Evolutionary conservation across 768 basidiomycete species (phyloP).

Genomic region (Pulveroboletus sp.): DNA sequence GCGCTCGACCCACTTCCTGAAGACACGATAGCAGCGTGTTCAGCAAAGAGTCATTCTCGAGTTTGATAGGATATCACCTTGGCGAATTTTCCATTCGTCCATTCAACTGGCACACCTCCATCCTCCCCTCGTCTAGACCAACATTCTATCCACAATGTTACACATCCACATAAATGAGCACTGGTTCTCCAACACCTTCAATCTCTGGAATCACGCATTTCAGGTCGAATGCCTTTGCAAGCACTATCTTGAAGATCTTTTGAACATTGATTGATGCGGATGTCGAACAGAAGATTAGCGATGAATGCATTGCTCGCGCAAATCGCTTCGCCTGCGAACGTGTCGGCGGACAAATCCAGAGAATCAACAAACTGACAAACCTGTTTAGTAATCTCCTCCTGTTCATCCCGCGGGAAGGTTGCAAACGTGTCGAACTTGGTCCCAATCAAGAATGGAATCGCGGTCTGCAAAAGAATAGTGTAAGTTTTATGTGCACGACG

Average conservation of each 20-base stretch:
- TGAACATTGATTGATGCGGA: slow-evolving; percentile 99
- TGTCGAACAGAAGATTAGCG: slow-evolving; percentile 98
- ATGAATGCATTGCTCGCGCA: slow-evolving; percentile 98
- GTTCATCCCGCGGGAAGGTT: slow-evolving; percentile 93
- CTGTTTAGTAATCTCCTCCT: slow-evolving; percentile 99
- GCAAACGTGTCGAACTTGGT: slow-evolving; percentile 98
- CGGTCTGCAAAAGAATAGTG: slow-evolving; percentile 55
- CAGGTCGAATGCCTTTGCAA: slow-evolving; percentile 95
- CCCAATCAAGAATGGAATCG: slow-evolving; percentile 96
- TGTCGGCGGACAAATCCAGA: slow-evolving; percentile 4
- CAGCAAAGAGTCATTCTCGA: slow-evolving; percentile 14
- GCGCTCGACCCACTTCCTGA: slow-evolving; percentile 16
- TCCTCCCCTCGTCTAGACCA: slow-evolving; percentile 15
- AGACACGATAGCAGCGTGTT: slow-evolving; percentile 15
- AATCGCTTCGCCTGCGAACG: slow-evolving; percentile 84
- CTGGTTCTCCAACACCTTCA: slow-evolving; percentile 92
- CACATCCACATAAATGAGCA: slow-evolving; percentile 86
- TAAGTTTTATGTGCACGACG: slow-evolving; percentile 16
- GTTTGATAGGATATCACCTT: slow-evolving; percentile 30
- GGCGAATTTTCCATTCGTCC: slow-evolving; percentile 7
- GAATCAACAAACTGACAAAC: slow-evolving; percentile 35
- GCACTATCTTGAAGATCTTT: slow-evolving; percentile 98
- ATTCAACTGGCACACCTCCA: slow-evolving; percentile 15
- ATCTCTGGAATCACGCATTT: slow-evolving; percentile 99
- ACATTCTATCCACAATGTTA: slow-evolving; percentile 29